Evolutionary conservation across 2,329 filamentous ascomycete genomes (phyloP).

Genomic region (Dothistroma septosporum): DNA sequence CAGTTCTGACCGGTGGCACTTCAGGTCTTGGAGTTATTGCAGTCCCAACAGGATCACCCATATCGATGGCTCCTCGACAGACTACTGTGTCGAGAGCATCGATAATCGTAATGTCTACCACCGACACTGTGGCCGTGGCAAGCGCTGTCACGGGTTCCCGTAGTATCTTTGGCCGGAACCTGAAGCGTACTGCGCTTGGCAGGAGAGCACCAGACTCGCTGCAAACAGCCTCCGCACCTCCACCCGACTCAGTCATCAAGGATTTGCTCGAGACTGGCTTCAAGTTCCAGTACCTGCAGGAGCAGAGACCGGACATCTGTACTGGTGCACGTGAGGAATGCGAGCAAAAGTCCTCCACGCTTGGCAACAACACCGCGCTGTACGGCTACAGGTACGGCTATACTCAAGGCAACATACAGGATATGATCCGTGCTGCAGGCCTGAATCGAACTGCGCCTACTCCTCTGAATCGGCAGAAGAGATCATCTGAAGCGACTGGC

Average conservation of each 20-base stretch:
- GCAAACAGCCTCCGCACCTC: no score
- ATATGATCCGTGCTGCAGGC: neutral
- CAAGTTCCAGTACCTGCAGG: neutral
- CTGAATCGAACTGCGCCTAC: neutral
- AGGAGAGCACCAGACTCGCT: neutral
- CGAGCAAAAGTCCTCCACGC: neutral
- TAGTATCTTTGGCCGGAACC: no score
- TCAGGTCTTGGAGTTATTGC: neutral
- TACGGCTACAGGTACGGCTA: neutral
- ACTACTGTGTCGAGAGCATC: neutral
- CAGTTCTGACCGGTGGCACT: neutral
- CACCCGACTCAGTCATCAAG: no score
- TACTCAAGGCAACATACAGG: neutral
- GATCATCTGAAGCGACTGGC: neutral
- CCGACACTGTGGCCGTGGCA: no score
- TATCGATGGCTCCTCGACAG: neutral
- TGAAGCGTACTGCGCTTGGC: neutral
- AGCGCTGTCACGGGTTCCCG: no score
- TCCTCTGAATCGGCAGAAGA: neutral
- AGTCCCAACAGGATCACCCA: neutral
- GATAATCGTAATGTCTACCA: neutral
- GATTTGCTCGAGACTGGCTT: neutral
- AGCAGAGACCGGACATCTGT: neutral
- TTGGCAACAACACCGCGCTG: neutral
- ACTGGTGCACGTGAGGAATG: neutral